Evolutionary conservation across 176 grass and related monocot genomes (phyloP).

Genomic region (Rhipidocladum racemiflorum): DNA sequence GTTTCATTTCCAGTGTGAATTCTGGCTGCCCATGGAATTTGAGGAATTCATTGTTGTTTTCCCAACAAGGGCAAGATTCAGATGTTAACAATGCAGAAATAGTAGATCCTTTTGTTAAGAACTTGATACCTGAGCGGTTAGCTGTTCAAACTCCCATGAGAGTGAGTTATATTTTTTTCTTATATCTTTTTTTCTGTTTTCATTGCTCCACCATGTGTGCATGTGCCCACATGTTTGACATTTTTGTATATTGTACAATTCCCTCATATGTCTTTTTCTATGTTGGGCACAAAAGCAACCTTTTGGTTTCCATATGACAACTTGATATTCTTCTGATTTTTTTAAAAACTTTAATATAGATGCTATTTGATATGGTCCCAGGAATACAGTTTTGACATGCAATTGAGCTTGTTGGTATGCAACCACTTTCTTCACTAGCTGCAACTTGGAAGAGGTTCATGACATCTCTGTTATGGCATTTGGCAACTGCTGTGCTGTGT

Average conservation of each 20-base stretch:
- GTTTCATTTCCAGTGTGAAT: constrained; percentile 85
- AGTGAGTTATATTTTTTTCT: constrained; percentile 33
- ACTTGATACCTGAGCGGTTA: constrained; percentile 87
- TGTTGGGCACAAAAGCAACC: constrained; percentile 2
- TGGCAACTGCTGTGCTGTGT: neutral
- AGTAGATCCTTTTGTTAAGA: constrained; percentile 88
- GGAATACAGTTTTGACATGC: constrained; percentile 84
- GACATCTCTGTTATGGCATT: constrained; percentile 21
- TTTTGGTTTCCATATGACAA: neutral
- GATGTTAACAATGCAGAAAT: constrained; percentile 45
- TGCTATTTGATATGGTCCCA: constrained; percentile 84
- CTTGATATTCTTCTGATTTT: constrained; percentile 1
- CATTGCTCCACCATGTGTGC: constrained; percentile 19
- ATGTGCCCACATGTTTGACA: constrained; percentile 17
- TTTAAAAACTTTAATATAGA: constrained; percentile 37
- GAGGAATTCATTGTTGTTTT: constrained; percentile 66
- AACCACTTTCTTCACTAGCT: constrained; percentile 62
- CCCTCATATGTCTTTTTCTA: neutral
- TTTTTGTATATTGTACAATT: constrained; percentile 1
- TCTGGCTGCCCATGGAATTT: constrained; percentile 66
- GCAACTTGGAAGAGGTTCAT: constrained; percentile 73
- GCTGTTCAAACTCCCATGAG: constrained; percentile 86
- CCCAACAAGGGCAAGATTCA: constrained; percentile 53
- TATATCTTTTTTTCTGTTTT: constrained; percentile 13
- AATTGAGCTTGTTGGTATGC: constrained; percentile 80